Base-by-base conservation (phyloP, 139 green algal species). In the Chlorella sp. region DNA sequence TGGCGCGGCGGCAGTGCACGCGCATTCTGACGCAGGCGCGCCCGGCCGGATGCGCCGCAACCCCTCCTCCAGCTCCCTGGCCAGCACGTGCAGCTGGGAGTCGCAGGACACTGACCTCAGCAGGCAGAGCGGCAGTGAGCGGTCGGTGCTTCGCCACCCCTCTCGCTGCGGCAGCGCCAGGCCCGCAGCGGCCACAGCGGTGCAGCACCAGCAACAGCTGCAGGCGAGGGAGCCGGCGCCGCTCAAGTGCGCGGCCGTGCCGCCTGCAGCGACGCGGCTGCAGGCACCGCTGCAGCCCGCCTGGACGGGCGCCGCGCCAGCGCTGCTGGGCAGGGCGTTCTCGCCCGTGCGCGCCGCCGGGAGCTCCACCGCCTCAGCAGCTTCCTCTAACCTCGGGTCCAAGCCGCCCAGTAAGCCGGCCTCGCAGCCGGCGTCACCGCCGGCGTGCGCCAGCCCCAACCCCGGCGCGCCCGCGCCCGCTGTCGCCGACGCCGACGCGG, bases 61-160 rank as follows among this genome's bases (percentile, higher is more conserved):
- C 55, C 55, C 55, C 15, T 77, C 67, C 4, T 36, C 40, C 40
- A 59, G 67, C 53, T 82, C 77, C 0, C 51, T 77, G 41, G 66
- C 59, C 41, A 77, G 67, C 72, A 69, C 45, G 58, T 71, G 71
- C 69, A 73, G 67, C 46, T 73, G 15, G 9, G 67, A 70, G 43
- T 79, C 70, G 38, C 77, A 83, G 25, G 77, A 83, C 25, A 83
- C 77, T 8, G 58, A 76, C 1, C 43, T 25, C 66, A 78, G 77
- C 67, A 69, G 58, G 15, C 55, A 71, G 8, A 64, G 43, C 61
- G 70, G 70, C 8, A 77, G 70, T 17, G 70, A 77, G 45, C 77
- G 77, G 43, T 83, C 77, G 38, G 77, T 79, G 40, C 73, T 82
- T 35, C 31, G 62, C 14, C 48, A 31, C 19, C 73, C 64, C 41